Base-by-base conservation (phyloP, 257 asterid genomes). In the Ilex aquifolium region DNA sequence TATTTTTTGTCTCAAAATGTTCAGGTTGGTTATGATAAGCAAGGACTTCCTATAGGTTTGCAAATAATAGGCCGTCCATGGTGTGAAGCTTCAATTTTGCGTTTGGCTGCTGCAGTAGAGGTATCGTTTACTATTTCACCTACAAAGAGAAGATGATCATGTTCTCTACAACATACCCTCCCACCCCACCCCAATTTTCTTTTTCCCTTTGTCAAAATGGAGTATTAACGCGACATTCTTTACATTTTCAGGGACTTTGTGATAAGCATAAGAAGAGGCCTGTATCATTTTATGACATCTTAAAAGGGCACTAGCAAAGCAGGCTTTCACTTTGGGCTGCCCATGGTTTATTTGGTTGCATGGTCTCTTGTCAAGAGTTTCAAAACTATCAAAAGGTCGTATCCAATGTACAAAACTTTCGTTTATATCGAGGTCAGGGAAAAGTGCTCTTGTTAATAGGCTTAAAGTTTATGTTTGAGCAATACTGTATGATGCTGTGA, bases 1-100 rank as follows among this genome's bases (percentile, higher is more conserved):
- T 49, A 7, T 49, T 21, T 49, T n/a, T 49, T n/a, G 54, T 12
- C 54, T n/a, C 17, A 11, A 16, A 44, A 44, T 67, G 61, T 60
- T 42, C 72, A 93, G 99, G 83, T 93, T 59, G 99, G 97, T 57
- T 87, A 90, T 44, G 99, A 93, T 68, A 90, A 85, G 76, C 87
- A 90, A 72, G 97, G 99, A 65, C 96, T 93, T 31, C 99, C 99
- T 13, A 87, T 90, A 10, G 99, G 99, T 53, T 69, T 93, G 56
- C 99, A 93, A 72, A 71, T 93, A 69, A 82, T 93, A 10, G 97
- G 99, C 30, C 94, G 95, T 30, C 99, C 99, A 44, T 90, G 99
- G 99, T 74, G 87, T 65, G 99, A 90, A 77, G 96, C 97, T 69
- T 80, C 99, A 39, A 59, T 90, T 65, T 74, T 90, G 71, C 97